Evolutionary conservation across 495 filamentous ascomycete genomes (phyloP), one percentile per base, ranked within the genome.

Genomic region (Peziza echinospora): DNA sequence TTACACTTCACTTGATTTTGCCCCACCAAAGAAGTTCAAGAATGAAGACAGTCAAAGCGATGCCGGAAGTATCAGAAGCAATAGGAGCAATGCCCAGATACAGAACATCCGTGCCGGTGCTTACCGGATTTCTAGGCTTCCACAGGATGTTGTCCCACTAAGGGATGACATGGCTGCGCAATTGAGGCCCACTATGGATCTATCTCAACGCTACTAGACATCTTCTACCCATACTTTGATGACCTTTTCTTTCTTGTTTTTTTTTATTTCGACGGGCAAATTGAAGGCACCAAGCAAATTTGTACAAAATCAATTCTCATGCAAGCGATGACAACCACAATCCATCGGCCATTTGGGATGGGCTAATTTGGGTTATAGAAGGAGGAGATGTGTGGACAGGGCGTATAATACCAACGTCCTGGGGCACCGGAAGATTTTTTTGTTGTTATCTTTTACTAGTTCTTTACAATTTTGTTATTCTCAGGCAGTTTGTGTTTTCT

Each of bases 1-100:
- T 4, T 97, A 82, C 60, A 93, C 86, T 2, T 78, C 66, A 9
- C 72, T 97, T 24, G 91, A 96, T 64, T 97, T 97, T 61, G 85
- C 86, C n/a, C 86, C 87, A 22, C 87, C 84, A 34, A 76, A 78
- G 45, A 79, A 82, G 45, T 87, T 93, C 63, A 80, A 71, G 61
- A 79, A 79, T 52, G 63, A 63, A 43, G 82, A 84, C 44, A 65
- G 63, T 46, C 64, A 65, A 54, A 93, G 84, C 55, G 89, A 96
- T 51, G 71, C 84, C 0, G 89, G 87, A 48, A 91, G 83, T 56
- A 84, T 94, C 53, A 80, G 80, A 54, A 92, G 83, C 65, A 83
- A 77, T 64, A 70, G 71, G 2, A 84, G 78, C 49, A 86, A 78
- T 21, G 77, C 93, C 47, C 87, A 82, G 1, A 65, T 70, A 10